phyloP scores from a whole-genome alignment of 768 basidiomycete species.

The Suillus fuscotomentosus region DNA sequence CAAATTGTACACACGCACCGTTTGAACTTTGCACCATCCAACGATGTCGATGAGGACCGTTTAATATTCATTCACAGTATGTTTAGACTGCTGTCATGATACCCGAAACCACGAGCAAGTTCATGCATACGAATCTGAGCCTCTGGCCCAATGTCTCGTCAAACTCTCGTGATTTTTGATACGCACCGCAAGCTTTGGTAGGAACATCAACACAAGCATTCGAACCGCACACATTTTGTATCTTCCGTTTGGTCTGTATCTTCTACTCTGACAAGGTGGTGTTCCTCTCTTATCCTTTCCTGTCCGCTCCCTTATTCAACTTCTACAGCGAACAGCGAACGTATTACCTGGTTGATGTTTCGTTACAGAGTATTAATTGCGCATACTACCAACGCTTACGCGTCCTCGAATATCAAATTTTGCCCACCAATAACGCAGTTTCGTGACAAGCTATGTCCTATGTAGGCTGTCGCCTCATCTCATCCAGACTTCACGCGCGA shows the following conservation, averaged over 20 bases:
- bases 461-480: not conserved
- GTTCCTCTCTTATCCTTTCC: not conserved
- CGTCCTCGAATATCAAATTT: not conserved
- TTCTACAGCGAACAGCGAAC: not conserved
- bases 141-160: not conserved
- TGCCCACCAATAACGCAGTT: not conserved
- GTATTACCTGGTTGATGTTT: not conserved
- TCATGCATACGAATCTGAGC: not conserved
- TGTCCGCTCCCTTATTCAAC: no score
- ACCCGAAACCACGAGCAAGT: not conserved
- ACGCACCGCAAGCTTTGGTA: not conserved
- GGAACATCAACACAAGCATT: not conserved
- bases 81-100: not conserved
- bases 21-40: not conserved
- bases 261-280: not conserved
- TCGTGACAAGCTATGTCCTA: not conserved
- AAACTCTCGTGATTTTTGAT: not conserved
- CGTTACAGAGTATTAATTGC: not conserved
- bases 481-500: not conserved
- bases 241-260: not conserved
- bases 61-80: not conserved
- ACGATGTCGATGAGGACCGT: not conserved
- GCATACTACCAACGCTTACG: not conserved
- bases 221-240: not conserved
- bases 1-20: not conserved